Conservation (phyloP, 2,329 filamentous ascomycete species). For the Calonectria naviculata region DNA sequence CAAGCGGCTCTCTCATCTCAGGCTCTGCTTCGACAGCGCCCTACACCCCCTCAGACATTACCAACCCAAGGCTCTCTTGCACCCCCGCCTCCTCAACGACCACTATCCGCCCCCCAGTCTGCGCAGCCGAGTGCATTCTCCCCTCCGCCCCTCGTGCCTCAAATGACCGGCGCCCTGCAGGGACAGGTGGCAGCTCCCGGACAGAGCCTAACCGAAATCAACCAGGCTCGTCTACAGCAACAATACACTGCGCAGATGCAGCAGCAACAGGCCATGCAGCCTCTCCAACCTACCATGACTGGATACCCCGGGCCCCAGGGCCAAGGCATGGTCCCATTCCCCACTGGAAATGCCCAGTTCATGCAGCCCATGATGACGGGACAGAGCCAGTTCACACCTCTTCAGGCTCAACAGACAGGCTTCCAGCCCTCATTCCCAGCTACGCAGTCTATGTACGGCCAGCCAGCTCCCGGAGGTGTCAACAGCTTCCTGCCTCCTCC, state of each 20-base stretch:
- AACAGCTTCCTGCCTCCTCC: slow-evolving; percentile 70
- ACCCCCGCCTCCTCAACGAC: slow-evolving; percentile 80
- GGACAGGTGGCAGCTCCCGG: slow-evolving; percentile 76
- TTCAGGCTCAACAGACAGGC: slow-evolving; percentile 74
- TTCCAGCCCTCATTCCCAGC: slow-evolving; percentile 59
- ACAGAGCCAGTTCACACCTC: slow-evolving; percentile 55
- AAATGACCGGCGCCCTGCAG: slow-evolving; percentile 79
- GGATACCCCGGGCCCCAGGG: slow-evolving; percentile 48
- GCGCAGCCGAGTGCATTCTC: slow-evolving; percentile 79
- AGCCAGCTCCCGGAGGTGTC: slow-evolving; percentile 54
- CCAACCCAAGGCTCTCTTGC: slow-evolving; percentile 73
- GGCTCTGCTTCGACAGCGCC: slow-evolving; percentile 69
- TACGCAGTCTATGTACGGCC: slow-evolving; percentile 63
- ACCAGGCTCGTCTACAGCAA: slow-evolving; percentile 73
- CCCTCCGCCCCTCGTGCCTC: slow-evolving; percentile 81
- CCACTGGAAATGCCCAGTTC: slow-evolving; percentile 46
- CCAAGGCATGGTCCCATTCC: slow-evolving; percentile 52
- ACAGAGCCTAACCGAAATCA: slow-evolving; percentile 81
- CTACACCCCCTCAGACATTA: slow-evolving; percentile 73
- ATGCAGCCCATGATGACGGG: slow-evolving; percentile 65
- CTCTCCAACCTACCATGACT: slow-evolving; percentile 52
- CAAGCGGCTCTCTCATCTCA: slow-evolving; percentile 52
- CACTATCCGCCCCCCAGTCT: slow-evolving; percentile 88
- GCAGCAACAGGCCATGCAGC: slow-evolving; percentile 52
- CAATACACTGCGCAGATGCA: slow-evolving; percentile 64